These are phyloP conservation scores for Breynia disticha DNA, from an alignment of 441 rosid species.

Conservation along the genomic window DNA sequence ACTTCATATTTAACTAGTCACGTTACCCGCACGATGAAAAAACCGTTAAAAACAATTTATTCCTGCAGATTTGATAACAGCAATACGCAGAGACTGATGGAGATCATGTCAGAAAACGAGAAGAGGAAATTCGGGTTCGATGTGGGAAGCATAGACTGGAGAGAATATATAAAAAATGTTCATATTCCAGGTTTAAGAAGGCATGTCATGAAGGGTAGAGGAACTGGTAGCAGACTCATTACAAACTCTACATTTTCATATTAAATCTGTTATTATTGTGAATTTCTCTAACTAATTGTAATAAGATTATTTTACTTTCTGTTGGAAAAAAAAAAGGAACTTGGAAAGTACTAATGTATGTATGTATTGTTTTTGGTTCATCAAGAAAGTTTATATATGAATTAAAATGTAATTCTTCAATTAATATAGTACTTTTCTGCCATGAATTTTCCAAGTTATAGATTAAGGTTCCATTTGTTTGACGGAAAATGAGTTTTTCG, in stretches of 20 bases:
- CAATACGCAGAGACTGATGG: conserved; percentile 65
- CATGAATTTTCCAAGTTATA: background rate
- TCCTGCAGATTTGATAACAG: conserved; percentile 68
- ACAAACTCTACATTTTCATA: background rate
- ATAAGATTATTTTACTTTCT: background rate
- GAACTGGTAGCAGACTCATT: conserved; percentile 11
- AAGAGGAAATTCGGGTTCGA: conserved; percentile 58
- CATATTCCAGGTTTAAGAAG: conserved; percentile 78
- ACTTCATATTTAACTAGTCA: too few species aligned
- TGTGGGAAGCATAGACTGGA: conserved; percentile 67
- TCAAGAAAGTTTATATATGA: background rate
- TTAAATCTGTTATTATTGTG: background rate
- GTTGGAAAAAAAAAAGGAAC: too few species aligned
- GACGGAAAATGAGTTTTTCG: too few species aligned
- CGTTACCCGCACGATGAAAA: background rate
- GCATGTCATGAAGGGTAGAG: conserved; percentile 68
- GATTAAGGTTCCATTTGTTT: too few species aligned
- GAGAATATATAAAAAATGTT: conserved; percentile 65
- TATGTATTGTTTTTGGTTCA: background rate
- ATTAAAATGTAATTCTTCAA: background rate
- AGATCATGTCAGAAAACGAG: conserved; percentile 71
- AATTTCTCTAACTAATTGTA: conserved; percentile 4
- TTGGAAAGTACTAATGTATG: too few species aligned
- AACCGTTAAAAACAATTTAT: background rate
- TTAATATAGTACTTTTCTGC: background rate